phyloP scores from a whole-genome alignment of 2,329 filamentous ascomycete genomes.

The Basipetospora chlamydospora region DNA sequence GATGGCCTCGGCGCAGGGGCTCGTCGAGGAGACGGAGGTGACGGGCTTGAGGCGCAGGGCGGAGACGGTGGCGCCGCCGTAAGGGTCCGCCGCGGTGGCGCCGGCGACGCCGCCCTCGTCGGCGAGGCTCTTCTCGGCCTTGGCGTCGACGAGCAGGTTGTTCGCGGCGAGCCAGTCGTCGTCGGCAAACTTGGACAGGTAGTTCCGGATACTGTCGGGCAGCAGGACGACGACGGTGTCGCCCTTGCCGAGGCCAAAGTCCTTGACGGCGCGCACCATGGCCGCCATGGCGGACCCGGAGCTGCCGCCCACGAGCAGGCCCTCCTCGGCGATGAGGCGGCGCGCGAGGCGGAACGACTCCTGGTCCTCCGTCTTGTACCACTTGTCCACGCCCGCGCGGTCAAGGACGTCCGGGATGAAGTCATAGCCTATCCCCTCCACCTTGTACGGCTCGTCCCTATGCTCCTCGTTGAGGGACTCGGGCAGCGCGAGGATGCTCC shows the following conservation, averaged over 20 bases:
- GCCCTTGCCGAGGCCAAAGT: constrained; percentile 61
- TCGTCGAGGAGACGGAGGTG: constrained; percentile 61
- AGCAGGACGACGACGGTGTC: constrained; percentile 84
- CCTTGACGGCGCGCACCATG: constrained; percentile 60
- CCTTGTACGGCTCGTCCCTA: constrained; percentile 81
- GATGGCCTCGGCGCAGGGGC: constrained; percentile 71
- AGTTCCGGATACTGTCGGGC: constrained; percentile 93
- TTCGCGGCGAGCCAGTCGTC: constrained; percentile 98
- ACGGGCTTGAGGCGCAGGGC: constrained; percentile 85
- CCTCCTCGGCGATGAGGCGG: constrained; percentile 83
- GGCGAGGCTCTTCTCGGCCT: constrained; percentile 25
- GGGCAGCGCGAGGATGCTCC: constrained; percentile 79
- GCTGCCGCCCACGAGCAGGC: constrained; percentile 82
- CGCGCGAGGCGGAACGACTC: constrained; percentile 87
- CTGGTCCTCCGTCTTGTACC: constrained; percentile 95
- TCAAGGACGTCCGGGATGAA: constrained; percentile 92
- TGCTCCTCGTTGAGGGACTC: constrained; percentile 64
- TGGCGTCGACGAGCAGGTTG: constrained; percentile 53
- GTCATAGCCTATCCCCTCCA: constrained; percentile 97
- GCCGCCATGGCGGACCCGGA: constrained; percentile 86
- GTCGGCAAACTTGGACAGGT: constrained; percentile 95
- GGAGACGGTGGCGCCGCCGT: constrained; percentile 64
- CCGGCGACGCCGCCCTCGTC: constrained; percentile 26
- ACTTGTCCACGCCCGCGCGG: constrained; percentile 66
- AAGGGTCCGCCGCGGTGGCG: constrained; percentile 42